phyloP scores from a whole-genome alignment of 495 filamentous ascomycete species.

The Articulospora tetracladia region DNA sequence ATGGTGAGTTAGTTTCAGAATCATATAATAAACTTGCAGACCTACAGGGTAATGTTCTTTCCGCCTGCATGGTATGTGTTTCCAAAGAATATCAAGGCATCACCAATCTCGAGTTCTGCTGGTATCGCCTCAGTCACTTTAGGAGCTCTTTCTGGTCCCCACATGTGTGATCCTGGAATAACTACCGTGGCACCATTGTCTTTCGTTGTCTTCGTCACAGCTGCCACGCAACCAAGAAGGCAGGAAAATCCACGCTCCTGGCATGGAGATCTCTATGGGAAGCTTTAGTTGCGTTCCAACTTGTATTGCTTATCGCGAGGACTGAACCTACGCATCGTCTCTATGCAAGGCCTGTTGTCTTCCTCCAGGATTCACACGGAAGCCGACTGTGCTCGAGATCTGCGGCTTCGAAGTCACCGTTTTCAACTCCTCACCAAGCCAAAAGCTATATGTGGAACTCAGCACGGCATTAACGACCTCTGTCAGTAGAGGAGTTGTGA shows the following conservation, averaged over 20 bases:
- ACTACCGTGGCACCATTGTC: not conserved
- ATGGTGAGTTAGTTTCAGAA: no score
- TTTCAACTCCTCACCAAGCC: no score
- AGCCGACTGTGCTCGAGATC: no score
- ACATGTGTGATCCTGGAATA: not conserved
- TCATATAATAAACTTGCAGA: no score
- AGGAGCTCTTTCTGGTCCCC: not conserved
- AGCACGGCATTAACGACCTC: no score
- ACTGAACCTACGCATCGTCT: slow-evolving; percentile 2
- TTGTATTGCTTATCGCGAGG: no score
- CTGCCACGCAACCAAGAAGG: not conserved
- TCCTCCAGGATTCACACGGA: no score
- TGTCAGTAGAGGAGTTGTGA: no score
- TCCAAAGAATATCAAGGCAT: not conserved
- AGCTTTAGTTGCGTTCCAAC: not conserved
- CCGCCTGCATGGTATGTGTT: not conserved
- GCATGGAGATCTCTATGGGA: not conserved
- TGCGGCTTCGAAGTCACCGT: no score
- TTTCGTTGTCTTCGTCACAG: not conserved
- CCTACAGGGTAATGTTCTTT: no score
- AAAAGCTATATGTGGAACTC: no score
- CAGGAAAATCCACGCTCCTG: not conserved
- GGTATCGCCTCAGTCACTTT: not conserved
- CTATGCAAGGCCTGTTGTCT: not conserved
- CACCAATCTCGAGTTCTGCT: not conserved